phyloP scores from a whole-genome alignment of 768 basidiomycete genomes.

The Lentinula guzmanii region DNA sequence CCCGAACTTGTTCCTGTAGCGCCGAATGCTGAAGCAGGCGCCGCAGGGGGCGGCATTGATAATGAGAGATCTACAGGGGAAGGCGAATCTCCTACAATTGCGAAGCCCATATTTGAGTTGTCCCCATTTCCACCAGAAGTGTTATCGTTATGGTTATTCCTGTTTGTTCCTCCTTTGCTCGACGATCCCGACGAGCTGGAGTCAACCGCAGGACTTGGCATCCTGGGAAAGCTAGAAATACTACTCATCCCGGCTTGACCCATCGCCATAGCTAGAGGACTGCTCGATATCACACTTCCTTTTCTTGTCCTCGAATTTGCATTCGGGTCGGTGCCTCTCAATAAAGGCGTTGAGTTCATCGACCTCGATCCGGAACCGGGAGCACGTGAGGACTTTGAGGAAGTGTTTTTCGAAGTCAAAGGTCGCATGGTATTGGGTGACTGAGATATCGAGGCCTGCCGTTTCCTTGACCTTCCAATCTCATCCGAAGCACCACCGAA shows the following conservation, averaged over 20 bases:
- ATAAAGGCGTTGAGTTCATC: constrained; percentile 53
- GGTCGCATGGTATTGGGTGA: constrained; percentile 3
- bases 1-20: constrained; percentile 4
- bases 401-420: neutral
- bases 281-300: constrained; percentile 8
- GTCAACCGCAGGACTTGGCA: neutral
- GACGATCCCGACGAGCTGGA: neutral
- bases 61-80: constrained; percentile 72
- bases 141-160: neutral
- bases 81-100: constrained; percentile 48
- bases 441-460: constrained; percentile 7
- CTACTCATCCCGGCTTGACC: neutral
- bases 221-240: neutral
- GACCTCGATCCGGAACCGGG: constrained; percentile 35
- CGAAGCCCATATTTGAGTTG: neutral
- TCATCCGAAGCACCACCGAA: neutral
- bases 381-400: constrained; percentile 6
- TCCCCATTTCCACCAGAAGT: neutral
- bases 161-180: neutral
- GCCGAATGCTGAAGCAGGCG: constrained; percentile 20
- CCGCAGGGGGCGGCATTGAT: constrained; percentile 82
- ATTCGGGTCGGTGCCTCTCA: constrained; percentile 30
- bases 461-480: constrained; percentile 14
- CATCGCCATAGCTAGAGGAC: constrained; percentile 3
- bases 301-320: neutral